These are phyloP conservation scores for Hylodesmum podocarpum DNA, from an alignment of 306 rosid genomes.

Conservation along the genomic window DNA sequence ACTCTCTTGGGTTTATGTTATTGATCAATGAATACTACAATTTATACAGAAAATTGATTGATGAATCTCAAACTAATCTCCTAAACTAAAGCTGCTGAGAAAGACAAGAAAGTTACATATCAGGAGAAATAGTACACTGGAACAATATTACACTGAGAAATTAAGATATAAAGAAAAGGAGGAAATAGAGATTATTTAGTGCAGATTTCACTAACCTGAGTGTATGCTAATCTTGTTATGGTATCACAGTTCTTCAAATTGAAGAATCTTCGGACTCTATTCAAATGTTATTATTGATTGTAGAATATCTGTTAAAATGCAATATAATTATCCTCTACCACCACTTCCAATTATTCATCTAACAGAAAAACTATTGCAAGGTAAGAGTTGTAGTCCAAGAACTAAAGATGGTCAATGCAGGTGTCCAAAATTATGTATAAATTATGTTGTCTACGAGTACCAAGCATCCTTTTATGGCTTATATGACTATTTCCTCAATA, in stretches of 20 bases:
- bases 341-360: conserved; percentile 5
- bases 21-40: neutral
- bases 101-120: neutral
- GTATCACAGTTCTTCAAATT: neutral
- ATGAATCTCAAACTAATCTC: neutral
- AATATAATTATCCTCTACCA: neutral
- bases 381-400: neutral
- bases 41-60: neutral
- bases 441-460: neutral
- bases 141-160: neutral
- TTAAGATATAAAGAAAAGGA: neutral
- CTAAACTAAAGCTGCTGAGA: neutral
- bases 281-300: neutral
- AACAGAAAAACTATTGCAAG: neutral
- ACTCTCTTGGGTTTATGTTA: neutral
- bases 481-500: too few species aligned
- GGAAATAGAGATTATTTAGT: neutral
- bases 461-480: too few species aligned
- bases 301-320: neutral
- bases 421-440: conserved; percentile 6
- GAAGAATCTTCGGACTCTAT: neutral
- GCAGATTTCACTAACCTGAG: neutral
- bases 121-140: neutral
- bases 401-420: neutral
- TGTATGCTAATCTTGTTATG: neutral